These are phyloP conservation scores for Nicotiana sylvestris DNA, from an alignment of 257 asterid species.

Conservation along the genomic window DNA sequence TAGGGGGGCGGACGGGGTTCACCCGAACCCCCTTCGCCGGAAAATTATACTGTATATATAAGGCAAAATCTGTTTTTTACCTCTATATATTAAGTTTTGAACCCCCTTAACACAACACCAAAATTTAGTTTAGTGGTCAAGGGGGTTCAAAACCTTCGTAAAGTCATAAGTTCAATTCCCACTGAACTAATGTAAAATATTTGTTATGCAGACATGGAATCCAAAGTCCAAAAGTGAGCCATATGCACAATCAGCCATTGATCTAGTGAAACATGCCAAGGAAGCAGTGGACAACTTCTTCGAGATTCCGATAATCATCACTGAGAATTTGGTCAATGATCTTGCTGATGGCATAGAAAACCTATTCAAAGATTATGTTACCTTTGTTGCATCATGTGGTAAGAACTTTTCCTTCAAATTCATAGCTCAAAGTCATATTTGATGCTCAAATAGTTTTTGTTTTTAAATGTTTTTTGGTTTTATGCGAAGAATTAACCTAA, in stretches of 20 bases:
- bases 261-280: conserved; percentile 47
- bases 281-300: conserved; percentile 69
- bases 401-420: not conserved
- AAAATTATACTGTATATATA: too few relatives aligned
- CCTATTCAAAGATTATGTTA: conserved; percentile 63
- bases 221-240: conserved; percentile 94
- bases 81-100: too few relatives aligned
- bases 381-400: conserved; percentile 82
- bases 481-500: too few relatives aligned
- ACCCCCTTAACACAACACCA: too few relatives aligned
- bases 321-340: conserved; percentile 55
- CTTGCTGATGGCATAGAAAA: conserved; percentile 73
- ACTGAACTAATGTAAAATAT: not conserved
- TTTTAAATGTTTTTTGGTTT: too few relatives aligned
- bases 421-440: not conserved
- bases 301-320: conserved; percentile 56
- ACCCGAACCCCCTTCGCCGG: too few relatives aligned
- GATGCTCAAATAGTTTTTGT: not conserved
- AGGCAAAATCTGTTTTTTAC: too few relatives aligned
- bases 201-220: conserved; percentile 70
- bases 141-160: too few relatives aligned
- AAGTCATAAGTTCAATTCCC: too few relatives aligned
- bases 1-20: too few relatives aligned
- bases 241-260: conserved; percentile 73
- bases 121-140: too few relatives aligned